phyloP scores from a whole-genome alignment of 768 basidiomycete species.

The Tulasnella calospora region DNA sequence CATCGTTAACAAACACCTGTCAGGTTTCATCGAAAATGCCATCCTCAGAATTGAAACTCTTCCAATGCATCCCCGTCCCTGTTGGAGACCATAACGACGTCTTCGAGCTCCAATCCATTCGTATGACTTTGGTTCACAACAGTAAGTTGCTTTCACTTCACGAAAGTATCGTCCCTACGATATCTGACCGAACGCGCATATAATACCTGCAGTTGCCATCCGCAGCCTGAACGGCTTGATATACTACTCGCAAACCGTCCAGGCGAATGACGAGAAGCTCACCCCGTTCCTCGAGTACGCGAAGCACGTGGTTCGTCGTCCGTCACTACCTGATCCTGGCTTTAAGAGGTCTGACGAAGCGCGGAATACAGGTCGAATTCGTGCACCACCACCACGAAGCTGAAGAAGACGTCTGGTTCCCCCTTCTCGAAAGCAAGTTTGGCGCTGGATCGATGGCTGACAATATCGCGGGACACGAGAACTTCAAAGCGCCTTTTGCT shows the following conservation, averaged over 20 bases:
- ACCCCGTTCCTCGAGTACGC: background rate
- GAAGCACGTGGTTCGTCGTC: background rate
- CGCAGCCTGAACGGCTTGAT: slow-evolving; percentile 12
- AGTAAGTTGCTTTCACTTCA: background rate
- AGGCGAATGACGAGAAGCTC: background rate
- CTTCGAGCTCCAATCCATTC: slow-evolving; percentile 18
- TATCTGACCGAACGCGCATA: background rate
- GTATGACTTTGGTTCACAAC: slow-evolving; percentile 19
- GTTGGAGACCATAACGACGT: background rate
- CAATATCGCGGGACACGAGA: slow-evolving; percentile 9
- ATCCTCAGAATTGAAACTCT: background rate
- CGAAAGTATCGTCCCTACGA: background rate
- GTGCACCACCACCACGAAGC: slow-evolving; percentile 6
- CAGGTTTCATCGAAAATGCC: background rate
- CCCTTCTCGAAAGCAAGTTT: slow-evolving; percentile 8
- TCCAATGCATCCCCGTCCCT: slow-evolving; percentile 13
- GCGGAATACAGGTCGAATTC: background rate
- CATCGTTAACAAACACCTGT: background rate
- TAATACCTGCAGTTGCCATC: background rate
- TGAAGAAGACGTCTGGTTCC: slow-evolving; percentile 19
- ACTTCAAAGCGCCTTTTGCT: background rate
- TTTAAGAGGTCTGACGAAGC: background rate
- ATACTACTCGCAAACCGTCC: slow-evolving; percentile 5
- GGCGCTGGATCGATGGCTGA: slow-evolving; percentile 2
- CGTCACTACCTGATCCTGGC: too few relatives aligned